These are phyloP conservation scores for Flaveria linearis DNA, from an alignment of 129 eudicot species.

Conservation along the genomic window DNA sequence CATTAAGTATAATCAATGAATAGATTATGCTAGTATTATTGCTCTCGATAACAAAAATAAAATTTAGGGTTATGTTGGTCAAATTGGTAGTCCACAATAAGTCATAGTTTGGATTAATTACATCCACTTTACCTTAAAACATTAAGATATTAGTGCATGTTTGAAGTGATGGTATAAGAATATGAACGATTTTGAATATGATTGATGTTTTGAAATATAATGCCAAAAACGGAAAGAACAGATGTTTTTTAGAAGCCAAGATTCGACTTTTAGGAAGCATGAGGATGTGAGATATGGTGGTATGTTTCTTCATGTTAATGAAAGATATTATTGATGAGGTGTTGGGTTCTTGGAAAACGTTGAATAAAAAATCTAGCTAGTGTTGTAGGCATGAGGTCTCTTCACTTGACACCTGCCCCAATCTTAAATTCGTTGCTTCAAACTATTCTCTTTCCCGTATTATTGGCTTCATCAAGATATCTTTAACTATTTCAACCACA, in stretches of 20 bases:
- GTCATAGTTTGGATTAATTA: too few relatives aligned
- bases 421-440: conserved; percentile 36
- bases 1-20: too few relatives aligned
- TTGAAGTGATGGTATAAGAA: too few relatives aligned
- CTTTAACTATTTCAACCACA: neutral
- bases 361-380: conserved; percentile 27
- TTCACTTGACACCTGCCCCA: conserved; percentile 37
- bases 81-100: too few relatives aligned
- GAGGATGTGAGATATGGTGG: neutral
- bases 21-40: too few relatives aligned
- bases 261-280: conserved; percentile 13
- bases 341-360: conserved; percentile 30
- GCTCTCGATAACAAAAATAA: too few relatives aligned
- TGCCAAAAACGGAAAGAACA: neutral
- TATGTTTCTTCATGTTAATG: conserved; percentile 18
- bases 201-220: neutral
- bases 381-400: conserved; percentile 33
- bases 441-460: conserved; percentile 34
- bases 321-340: conserved; percentile 30
- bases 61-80: too few relatives aligned
- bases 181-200: too few relatives aligned
- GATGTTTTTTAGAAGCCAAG: conserved; percentile 14
- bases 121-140: too few relatives aligned
- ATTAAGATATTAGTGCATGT: too few relatives aligned
- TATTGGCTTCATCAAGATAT: conserved; percentile 32